These are phyloP conservation scores for Diplodia sapinea DNA, from an alignment of 2,329 filamentous ascomycete genomes.

Conservation along the genomic window DNA sequence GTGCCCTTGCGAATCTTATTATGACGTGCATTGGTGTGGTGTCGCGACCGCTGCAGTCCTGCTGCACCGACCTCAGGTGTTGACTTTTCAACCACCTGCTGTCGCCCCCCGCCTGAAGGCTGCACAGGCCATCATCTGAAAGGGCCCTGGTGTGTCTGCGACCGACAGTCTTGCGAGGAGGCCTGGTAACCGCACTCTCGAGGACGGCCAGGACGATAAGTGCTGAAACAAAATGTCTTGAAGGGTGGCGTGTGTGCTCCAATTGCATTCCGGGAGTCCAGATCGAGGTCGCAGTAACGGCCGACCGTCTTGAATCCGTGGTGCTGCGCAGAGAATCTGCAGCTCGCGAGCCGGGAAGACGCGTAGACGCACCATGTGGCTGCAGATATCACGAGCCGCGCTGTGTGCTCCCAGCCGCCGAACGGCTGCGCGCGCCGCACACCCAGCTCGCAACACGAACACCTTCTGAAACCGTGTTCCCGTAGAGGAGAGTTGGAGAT, in stretches of 20 bases:
- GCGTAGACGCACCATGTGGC: slow-evolving; percentile 27
- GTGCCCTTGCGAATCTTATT: slow-evolving; percentile 28
- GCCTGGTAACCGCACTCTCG: background rate
- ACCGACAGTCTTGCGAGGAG: background rate
- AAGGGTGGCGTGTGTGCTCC: background rate
- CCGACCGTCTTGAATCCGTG: background rate
- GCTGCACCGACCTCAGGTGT: background rate
- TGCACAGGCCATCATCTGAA: background rate
- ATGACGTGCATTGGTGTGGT: slow-evolving; percentile 22
- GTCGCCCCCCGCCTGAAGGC: background rate
- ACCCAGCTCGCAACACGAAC: slow-evolving; percentile 1
- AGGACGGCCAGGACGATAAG: slow-evolving; percentile 12
- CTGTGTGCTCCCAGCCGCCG: slow-evolving; percentile 14
- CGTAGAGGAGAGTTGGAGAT: background rate
- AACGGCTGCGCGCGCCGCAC: slow-evolving; percentile 13
- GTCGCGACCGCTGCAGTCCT: background rate
- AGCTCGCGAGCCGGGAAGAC: slow-evolving; percentile 12
- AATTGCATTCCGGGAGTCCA: slow-evolving; percentile 16
- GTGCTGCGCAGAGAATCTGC: slow-evolving; percentile 19
- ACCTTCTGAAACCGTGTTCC: slow-evolving; percentile 2
- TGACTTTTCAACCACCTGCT: background rate
- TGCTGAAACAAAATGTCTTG: slow-evolving; percentile 23
- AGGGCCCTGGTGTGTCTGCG: background rate
- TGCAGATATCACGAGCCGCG: slow-evolving; percentile 26
- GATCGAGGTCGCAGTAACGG: slow-evolving; percentile 8